Conservation (phyloP, 2,329 filamentous ascomycete species). For the Lachnellula hyalina region DNA sequence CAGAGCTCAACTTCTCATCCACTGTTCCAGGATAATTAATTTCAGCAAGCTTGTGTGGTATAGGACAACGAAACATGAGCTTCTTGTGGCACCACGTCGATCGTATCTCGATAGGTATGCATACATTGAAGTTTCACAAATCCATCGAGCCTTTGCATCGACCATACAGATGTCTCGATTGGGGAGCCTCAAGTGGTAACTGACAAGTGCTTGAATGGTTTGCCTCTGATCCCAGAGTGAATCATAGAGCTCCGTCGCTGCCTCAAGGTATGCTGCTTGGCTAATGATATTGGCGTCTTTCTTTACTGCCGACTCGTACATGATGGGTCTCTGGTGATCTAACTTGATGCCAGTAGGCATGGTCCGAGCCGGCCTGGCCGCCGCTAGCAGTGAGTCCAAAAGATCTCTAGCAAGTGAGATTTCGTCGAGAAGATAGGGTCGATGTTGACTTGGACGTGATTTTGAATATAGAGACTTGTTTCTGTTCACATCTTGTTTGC, state of each 20-base stretch:
- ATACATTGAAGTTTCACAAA: conserved; percentile 34
- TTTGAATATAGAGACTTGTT: too few relatives aligned
- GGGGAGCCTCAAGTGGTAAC: conserved; percentile 25
- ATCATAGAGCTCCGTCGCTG: conserved; percentile 17
- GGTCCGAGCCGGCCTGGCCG: neutral
- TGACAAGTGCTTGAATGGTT: conserved; percentile 22
- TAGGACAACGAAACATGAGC: conserved; percentile 26
- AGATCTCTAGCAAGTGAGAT: too few relatives aligned
- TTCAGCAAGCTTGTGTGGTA: conserved; percentile 24
- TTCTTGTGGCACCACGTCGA: conserved; percentile 18
- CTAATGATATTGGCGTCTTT: conserved; percentile 9
- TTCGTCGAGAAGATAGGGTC: too few relatives aligned
- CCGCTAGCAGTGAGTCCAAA: too few relatives aligned
- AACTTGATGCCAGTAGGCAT: conserved; percentile 5
- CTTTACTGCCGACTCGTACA: conserved; percentile 4
- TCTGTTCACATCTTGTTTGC: too few relatives aligned
- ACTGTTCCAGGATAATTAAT: conserved; percentile 25
- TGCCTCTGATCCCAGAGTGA: conserved; percentile 10
- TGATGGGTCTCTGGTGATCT: conserved; percentile 2
- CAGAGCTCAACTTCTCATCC: conserved; percentile 32
- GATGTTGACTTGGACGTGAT: too few relatives aligned
- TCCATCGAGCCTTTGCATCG: conserved; percentile 24
- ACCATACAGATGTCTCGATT: conserved; percentile 22
- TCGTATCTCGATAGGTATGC: conserved; percentile 28
- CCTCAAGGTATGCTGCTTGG: conserved; percentile 4